Conservation (phyloP, 495 filamentous ascomycete genomes). For the Podospora sp. region DNA sequence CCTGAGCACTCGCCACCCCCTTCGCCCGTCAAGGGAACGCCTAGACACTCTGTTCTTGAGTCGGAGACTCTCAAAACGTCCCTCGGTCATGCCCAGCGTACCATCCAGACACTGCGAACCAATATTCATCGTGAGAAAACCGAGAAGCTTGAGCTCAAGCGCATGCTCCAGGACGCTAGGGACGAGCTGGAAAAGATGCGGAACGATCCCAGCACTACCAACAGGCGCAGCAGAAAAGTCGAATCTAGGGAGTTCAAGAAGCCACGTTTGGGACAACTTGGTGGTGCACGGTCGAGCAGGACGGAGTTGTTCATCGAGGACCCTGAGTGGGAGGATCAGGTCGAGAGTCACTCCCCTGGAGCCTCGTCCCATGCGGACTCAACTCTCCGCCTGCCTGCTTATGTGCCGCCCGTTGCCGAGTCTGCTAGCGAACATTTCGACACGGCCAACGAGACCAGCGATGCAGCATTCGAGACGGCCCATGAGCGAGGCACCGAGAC, state of each 20-base stretch:
- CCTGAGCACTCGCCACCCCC: constrained; percentile 89
- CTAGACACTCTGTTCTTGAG: constrained; percentile 85
- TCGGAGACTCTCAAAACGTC: constrained; percentile 93
- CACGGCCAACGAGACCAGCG: constrained; percentile 81
- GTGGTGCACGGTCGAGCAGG: constrained; percentile 70
- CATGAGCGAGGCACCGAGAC: constrained; percentile 84
- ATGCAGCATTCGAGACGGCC: constrained; percentile 84
- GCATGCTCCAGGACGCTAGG: constrained; percentile 92
- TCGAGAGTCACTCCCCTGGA: constrained; percentile 39
- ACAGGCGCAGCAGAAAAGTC: constrained; percentile 67
- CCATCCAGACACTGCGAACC: constrained; percentile 92
- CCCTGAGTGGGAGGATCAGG: constrained; percentile 86
- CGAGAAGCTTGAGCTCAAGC: constrained; percentile 92
- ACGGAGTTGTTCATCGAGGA: constrained; percentile 77
- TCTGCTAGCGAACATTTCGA: constrained; percentile 69
- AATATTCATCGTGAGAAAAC: constrained; percentile 97
- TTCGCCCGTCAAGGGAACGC: constrained; percentile 88
- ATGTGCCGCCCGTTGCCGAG: constrained; percentile 35
- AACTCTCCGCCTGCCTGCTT: constrained; percentile 15
- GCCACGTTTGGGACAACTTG: constrained; percentile 73
- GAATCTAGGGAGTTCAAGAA: constrained; percentile 77
- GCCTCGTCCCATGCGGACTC: constrained; percentile 23
- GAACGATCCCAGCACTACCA: constrained; percentile 55
- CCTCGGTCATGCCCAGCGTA: constrained; percentile 88
- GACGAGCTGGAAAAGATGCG: constrained; percentile 86